Evolutionary conservation across 163 green algal genomes (phyloP).

Genomic region (Smithsoniella earleae): DNA sequence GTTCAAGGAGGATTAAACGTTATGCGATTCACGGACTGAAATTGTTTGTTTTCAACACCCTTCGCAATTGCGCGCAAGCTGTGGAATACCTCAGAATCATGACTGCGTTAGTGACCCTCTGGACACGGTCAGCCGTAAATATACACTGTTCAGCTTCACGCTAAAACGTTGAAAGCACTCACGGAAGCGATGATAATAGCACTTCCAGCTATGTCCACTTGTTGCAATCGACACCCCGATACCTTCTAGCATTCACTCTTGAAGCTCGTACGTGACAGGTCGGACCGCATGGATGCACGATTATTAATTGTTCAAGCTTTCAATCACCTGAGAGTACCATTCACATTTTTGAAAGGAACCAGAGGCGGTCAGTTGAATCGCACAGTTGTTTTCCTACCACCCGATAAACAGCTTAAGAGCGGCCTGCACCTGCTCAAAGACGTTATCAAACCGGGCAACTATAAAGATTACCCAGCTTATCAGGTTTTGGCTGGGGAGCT

Average conservation of each 20-base stretch:
- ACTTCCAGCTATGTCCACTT: neutral
- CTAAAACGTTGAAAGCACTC: neutral
- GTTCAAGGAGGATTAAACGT: no score
- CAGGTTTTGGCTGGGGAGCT: slow-evolving; percentile 18
- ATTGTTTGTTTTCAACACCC: no score
- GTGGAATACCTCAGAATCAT: neutral
- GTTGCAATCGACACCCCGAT: neutral
- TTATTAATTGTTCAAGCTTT: slow-evolving; percentile 24
- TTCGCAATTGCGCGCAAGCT: neutral
- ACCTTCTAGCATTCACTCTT: no score
- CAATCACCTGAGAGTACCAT: slow-evolving; percentile 25
- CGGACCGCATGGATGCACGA: slow-evolving; percentile 12
- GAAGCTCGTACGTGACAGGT: no score
- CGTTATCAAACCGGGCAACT: neutral
- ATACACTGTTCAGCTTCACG: neutral
- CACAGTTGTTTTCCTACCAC: slow-evolving; percentile 18
- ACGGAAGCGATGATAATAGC: neutral
- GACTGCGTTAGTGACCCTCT: neutral
- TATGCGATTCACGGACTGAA: no score
- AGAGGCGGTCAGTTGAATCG: slow-evolving; percentile 11
- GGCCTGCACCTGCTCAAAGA: slow-evolving; percentile 18
- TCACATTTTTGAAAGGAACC: slow-evolving; percentile 28
- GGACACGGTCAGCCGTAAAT: neutral
- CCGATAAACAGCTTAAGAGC: slow-evolving; percentile 22
- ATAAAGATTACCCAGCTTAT: slow-evolving; percentile 3